Conservation (phyloP, 164 flowering plant genomes). For the Nelumbo lutea region DNA sequence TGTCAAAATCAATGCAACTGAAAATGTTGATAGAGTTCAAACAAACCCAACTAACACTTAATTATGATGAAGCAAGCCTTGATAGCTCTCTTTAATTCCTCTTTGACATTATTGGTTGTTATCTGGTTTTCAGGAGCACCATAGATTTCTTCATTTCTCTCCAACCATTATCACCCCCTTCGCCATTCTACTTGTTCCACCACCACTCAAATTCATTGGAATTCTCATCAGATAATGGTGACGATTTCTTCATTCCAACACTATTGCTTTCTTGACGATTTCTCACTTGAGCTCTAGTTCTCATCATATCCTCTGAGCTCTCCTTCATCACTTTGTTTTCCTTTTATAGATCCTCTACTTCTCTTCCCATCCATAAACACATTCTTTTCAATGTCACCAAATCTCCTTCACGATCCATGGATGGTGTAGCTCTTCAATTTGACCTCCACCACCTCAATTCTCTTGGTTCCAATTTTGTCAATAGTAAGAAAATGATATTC, state of each 20-base stretch:
- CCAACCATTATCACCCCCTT: conserved; percentile 27
- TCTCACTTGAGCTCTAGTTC: conserved; percentile 11
- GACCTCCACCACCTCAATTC: too few species aligned
- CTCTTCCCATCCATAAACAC: too few species aligned
- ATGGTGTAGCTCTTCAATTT: too few species aligned
- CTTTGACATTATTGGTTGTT: conserved; percentile 22
- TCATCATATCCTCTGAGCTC: conserved; percentile 15
- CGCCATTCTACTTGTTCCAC: conserved; percentile 41
- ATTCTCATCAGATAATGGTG: not conserved
- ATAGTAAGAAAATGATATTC: too few species aligned
- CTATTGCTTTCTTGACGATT: conserved; percentile 14
- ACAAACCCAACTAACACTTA: conserved; percentile 27
- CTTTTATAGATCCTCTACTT: too few species aligned
- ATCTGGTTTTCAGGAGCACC: conserved; percentile 10
- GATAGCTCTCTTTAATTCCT: conserved; percentile 44
- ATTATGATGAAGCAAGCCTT: conserved; percentile 53
- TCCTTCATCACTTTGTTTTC: too few species aligned
- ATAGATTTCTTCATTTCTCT: conserved; percentile 30
- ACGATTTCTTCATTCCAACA: conserved; percentile 15
- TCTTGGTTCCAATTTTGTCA: too few species aligned
- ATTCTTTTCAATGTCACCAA: too few species aligned
- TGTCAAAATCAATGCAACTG: not conserved
- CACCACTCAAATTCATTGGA: conserved; percentile 35
- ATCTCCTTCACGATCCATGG: too few species aligned
- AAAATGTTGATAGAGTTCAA: not conserved